Evolutionary conservation across 306 rosid species (phyloP), one percentile per base, ranked within the genome.

Genomic region (Hippophae rhamnoides): DNA sequence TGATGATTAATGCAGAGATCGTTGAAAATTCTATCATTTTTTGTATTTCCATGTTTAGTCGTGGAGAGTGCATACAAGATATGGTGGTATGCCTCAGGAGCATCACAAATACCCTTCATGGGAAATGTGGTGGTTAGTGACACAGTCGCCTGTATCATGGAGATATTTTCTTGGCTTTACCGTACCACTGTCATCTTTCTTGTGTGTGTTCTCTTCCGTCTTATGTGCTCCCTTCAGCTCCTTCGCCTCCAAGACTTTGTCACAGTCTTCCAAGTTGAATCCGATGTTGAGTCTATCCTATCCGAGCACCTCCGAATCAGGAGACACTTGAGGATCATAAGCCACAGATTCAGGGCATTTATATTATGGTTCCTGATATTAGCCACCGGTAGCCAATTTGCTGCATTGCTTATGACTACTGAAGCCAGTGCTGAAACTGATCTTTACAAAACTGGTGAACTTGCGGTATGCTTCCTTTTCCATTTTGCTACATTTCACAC

Each of bases 71-170:
- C 85, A 58, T 92, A 85, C 84, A 87, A 92, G 72, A 76, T 92
- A 66, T 92, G 98, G 98, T 92, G 98, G 96, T 92, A 92, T 66
- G 76, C 93, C 13, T 87, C 98, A 0, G 98, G 90, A 65, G 89
- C 78, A 2, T 78, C 89, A 7, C 86, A 75, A 41, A 92, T 92
- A 55, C 95, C 98, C 0, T 87, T 78, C 61, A 1, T 92, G n/a
- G 98, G 95, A 0, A 85, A 81, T 53, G 84, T 80, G 5, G 70
- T 79, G 57, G 65, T 77, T 26, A 87, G 96, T 8, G 96, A 84
- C 61, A 56, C 70, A 5, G 84, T 78, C 0, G 95, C 87, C 1
- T 87, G 96, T 58, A 8, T 60, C n/a, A 67, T 92, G 80, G 98
- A 92, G 71, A 64, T 92, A 13, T 66, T 62, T 52, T 92, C 98